phyloP scores from a whole-genome alignment of 2,329 filamentous ascomycete genomes.

The Cordyceps fumosorosea region DNA sequence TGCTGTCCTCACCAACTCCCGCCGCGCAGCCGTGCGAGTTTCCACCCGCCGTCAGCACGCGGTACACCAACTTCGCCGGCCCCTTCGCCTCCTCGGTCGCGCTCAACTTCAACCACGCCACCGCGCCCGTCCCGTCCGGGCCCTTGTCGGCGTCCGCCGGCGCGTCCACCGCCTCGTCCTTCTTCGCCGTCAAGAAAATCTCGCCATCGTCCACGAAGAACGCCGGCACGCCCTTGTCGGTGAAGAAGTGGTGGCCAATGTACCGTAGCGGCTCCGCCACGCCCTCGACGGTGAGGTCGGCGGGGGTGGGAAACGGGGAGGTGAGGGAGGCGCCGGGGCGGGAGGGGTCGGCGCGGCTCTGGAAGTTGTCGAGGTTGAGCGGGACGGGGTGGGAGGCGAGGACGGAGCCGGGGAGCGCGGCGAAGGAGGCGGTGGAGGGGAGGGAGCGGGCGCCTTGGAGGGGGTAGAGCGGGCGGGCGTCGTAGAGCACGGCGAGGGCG shows the following conservation, averaged over 20 bases:
- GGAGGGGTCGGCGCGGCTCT: slow-evolving; percentile 23
- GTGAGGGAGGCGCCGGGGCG: slow-evolving; percentile 36
- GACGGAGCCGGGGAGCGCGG: slow-evolving; percentile 32
- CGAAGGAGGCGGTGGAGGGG: slow-evolving; percentile 28
- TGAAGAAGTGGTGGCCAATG: slow-evolving; percentile 64
- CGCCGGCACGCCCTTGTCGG: slow-evolving; percentile 43
- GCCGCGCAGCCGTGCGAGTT: slow-evolving; percentile 34
- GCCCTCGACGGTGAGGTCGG: slow-evolving; percentile 32
- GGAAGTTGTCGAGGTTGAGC: slow-evolving; percentile 36
- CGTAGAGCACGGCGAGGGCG: slow-evolving; percentile 55
- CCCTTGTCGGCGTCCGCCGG: slow-evolving; percentile 43
- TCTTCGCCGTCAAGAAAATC: slow-evolving; percentile 38
- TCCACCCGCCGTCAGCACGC: slow-evolving; percentile 49
- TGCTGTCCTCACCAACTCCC: slow-evolving; percentile 39
- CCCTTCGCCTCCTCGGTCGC: slow-evolving; percentile 33
- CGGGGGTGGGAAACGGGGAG: slow-evolving; percentile 40
- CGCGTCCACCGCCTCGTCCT: slow-evolving; percentile 43
- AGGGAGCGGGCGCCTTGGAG: slow-evolving; percentile 33
- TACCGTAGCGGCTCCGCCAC: slow-evolving; percentile 30
- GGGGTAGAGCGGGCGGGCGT: slow-evolving; percentile 47
- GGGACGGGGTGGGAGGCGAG: slow-evolving; percentile 39
- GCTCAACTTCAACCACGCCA: slow-evolving; percentile 47
- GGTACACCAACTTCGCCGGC: slow-evolving; percentile 39
- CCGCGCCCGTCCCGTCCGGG: slow-evolving; percentile 42
- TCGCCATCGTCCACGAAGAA: slow-evolving; percentile 47